These are phyloP conservation scores for Tylopilus cervinicoccineus DNA, from an alignment of 768 basidiomycete species.

Conservation along the genomic window DNA sequence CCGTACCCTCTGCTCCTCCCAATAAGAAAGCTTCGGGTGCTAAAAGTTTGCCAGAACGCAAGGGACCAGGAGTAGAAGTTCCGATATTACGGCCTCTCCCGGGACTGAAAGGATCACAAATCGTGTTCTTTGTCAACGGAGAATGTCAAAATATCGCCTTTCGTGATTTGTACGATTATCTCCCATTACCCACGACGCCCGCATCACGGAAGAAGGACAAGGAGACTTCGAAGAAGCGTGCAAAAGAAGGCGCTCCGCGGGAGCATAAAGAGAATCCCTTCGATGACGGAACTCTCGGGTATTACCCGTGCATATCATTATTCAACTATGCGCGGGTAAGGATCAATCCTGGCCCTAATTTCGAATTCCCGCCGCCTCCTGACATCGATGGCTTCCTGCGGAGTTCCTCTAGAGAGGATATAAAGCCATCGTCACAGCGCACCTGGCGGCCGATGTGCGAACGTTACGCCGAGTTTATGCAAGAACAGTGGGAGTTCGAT, in stretches of 20 bases:
- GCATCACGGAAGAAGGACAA: constrained; percentile 57
- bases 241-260: constrained; percentile 59
- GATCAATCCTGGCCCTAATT: constrained; percentile 88
- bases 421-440: constrained; percentile 27
- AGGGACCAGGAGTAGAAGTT: constrained; percentile 29
- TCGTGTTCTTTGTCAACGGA: constrained; percentile 93
- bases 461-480: constrained; percentile 80
- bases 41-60: constrained; percentile 64
- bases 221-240: constrained; percentile 49
- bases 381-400: constrained; percentile 68
- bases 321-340: constrained; percentile 85
- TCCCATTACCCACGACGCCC: constrained; percentile 68
- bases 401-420: constrained; percentile 31
- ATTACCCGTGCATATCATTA: constrained; percentile 91
- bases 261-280: constrained; percentile 81
- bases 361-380: constrained; percentile 72
- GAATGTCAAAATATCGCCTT: constrained; percentile 81
- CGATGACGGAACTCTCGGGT: constrained; percentile 93
- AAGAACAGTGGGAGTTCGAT: constrained; percentile 77
- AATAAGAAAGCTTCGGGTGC: constrained; percentile 64
- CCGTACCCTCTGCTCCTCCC: constrained; percentile 50
- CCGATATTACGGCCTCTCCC: constrained; percentile 62
- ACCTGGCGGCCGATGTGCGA: constrained; percentile 82
- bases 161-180: constrained; percentile 83
- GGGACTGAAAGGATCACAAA: constrained; percentile 61